These are phyloP conservation scores for Sparassis latifolia DNA, from an alignment of 1,284 basidiomycete species.

Conservation along the genomic window DNA sequence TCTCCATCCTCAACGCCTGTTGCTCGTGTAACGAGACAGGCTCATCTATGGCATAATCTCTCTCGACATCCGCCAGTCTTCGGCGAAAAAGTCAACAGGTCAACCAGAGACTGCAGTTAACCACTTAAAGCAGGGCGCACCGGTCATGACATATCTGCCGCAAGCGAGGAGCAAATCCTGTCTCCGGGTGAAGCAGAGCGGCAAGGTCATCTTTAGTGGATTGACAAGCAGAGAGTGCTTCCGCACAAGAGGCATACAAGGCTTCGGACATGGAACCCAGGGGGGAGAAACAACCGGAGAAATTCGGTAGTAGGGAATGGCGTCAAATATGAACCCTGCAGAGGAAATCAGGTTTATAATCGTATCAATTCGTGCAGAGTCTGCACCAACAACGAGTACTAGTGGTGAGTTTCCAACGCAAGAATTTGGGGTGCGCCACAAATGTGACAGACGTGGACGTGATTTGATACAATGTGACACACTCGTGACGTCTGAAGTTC, in stretches of 20 bases:
- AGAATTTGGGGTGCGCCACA: too few species aligned
- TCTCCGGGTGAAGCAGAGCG: slow-evolving; percentile 53
- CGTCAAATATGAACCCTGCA: too few species aligned
- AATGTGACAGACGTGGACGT: too few species aligned
- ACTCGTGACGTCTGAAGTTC: too few species aligned
- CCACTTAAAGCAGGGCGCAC: slow-evolving; percentile 34
- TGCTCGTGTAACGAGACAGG: slow-evolving; percentile 43
- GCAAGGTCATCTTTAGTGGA: slow-evolving; percentile 52
- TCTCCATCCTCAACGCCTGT: slow-evolving; percentile 63
- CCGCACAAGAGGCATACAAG: slow-evolving; percentile 55
- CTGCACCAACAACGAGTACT: too few species aligned
- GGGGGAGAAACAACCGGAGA: too few species aligned
- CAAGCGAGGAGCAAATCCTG: slow-evolving; percentile 64
- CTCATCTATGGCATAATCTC: slow-evolving; percentile 27
- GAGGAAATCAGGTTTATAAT: too few species aligned
- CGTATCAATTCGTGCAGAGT: too few species aligned
- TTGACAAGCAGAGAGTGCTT: slow-evolving; percentile 56
- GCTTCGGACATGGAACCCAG: slow-evolving; percentile 23
- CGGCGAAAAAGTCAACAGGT: neutral
- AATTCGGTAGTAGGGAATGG: too few species aligned
- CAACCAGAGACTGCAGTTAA: neutral
- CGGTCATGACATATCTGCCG: slow-evolving; percentile 57
- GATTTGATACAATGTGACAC: too few species aligned
- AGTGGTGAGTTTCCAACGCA: too few species aligned
- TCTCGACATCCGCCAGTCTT: slow-evolving; percentile 48